phyloP scores from a whole-genome alignment of 345 rosid species.

The Cardiospermum halicacabum region DNA sequence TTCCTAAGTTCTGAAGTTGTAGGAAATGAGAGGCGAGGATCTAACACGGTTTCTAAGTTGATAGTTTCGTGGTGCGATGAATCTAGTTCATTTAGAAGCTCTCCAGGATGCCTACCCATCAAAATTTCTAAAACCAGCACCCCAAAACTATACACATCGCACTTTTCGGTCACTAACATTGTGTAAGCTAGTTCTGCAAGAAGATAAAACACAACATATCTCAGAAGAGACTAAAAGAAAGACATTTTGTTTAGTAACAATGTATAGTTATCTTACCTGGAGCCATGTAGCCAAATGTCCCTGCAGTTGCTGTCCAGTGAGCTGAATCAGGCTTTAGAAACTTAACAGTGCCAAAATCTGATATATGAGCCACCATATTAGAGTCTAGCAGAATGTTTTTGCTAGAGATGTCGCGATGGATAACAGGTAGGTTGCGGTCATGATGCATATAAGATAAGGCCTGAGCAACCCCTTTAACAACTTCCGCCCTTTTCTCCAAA shows the following conservation, averaged over 20 bases:
- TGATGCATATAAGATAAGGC: neutral
- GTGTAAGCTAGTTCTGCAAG: neutral
- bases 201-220: neutral
- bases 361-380: conserved; percentile 14
- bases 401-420: conserved; percentile 19
- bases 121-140: neutral
- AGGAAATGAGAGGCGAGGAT: conserved; percentile 11
- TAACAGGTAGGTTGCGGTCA: conserved; percentile 4
- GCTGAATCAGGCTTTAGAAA: neutral
- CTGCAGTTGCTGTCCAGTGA: neutral
- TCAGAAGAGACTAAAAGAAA: neutral
- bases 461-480: conserved; percentile 13
- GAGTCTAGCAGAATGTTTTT: conserved; percentile 14
- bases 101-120: neutral
- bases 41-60: conserved; percentile 7
- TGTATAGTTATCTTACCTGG: neutral
- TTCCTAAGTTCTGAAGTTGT: neutral
- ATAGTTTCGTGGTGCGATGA: conserved; percentile 4
- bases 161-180: neutral
- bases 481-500: conserved; percentile 18
- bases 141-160: neutral
- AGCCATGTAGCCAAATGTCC: neutral
- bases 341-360: neutral
- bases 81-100: neutral
- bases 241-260: too few relatives aligned